Percentiles rank a stretch among this genome's conserved stretches.
Conservation (phyloP, 441 rosid species). For the Cnidoscolus chayamansa region DNA sequence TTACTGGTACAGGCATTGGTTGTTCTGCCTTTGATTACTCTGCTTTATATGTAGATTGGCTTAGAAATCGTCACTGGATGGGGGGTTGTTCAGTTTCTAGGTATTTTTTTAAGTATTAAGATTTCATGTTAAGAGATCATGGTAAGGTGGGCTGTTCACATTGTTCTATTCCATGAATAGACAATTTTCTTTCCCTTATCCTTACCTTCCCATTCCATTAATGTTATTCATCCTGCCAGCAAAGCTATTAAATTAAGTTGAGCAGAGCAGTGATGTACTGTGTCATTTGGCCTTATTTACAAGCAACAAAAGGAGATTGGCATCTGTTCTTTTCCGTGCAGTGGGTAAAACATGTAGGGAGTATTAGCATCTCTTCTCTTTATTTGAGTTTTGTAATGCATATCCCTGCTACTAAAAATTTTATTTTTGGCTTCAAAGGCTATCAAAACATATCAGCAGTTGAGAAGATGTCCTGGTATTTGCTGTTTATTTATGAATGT, state of each 20-base stretch:
- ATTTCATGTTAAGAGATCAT: slow-evolving; percentile 32
- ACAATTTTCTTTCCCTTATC: slow-evolving; percentile 24
- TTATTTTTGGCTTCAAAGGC: slow-evolving; percentile 64
- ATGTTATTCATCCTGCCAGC: slow-evolving; percentile 49
- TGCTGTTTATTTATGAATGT: slow-evolving; percentile 40
- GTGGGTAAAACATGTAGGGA: slow-evolving; percentile 57
- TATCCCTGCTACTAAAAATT: slow-evolving; percentile 50
- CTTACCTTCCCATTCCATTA: slow-evolving; percentile 40
- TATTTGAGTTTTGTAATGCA: slow-evolving; percentile 37
- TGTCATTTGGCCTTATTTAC: slow-evolving; percentile 47
- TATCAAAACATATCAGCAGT: slow-evolving; percentile 62
- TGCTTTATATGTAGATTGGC: slow-evolving; percentile 23
- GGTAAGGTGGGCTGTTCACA: slow-evolving; percentile 47
- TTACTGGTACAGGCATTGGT: slow-evolving; percentile 28
- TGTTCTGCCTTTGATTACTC: slow-evolving; percentile 24
- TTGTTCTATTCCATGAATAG: slow-evolving; percentile 26
- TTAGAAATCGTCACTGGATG: slow-evolving; percentile 30
- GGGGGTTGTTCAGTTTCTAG: slow-evolving; percentile 29
- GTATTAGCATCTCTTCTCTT: slow-evolving; percentile 62
- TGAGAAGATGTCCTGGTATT: slow-evolving; percentile 78
- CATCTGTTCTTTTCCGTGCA: slow-evolving; percentile 42
- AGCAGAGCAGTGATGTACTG: slow-evolving; percentile 43
- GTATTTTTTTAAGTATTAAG: slow-evolving; percentile 30
- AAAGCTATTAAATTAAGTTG: slow-evolving; percentile 50
- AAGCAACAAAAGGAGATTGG: slow-evolving; percentile 52